Evolutionary conservation across 257 asterid genomes (phyloP), one percentile per base, ranked within the genome.

Genomic region (Anisodus tanguticus): DNA sequence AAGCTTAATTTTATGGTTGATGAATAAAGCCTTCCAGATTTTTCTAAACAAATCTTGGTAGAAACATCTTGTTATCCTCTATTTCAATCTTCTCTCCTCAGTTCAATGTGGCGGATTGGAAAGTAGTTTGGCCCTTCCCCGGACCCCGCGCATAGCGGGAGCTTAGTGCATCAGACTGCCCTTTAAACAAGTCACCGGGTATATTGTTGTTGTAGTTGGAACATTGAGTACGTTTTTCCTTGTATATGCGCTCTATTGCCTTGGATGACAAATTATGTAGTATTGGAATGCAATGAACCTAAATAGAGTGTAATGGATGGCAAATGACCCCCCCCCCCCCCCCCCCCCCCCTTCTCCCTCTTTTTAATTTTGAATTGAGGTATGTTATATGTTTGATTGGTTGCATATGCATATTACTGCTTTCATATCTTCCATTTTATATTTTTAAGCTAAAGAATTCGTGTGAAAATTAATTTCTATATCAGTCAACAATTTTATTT

Each of bases 351-450:
- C 1, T 1, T 31, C n/a, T 26, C 4, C 3, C 76, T 68, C 76
- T 68, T 37, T 37, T 68, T 26, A 39, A 68, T 39, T 68, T 68
- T 51, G 53, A 68, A 68, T 37, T 39, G 77, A 68, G 77, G 53
- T 68, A 68, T 39, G 77, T 16, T 6, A 17, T 58, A 58, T 58
- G 10, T 17, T 59, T 59, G 76, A 68, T 58, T 54, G 13, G 2
- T 59, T 57, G 67, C 17, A 3, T 57, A 43, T 58, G 5, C 71
- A 39, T 80, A 57, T 47, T 47, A 72, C 4, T n/a, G 59, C n/a
- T 72, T 72, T 47, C 80, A 72, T 19, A 72, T n/a, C 4, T 13
- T 19, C 47, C 19, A 39, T 8, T 68, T 39, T 39, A 45, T 47
- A 39, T 68, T 68, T 68, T 68, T 68, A 15, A 15, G 51, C 51